These are phyloP conservation scores for Geotrichum ghanense DNA, from an alignment of 805 yeast species.

Conservation along the genomic window DNA sequence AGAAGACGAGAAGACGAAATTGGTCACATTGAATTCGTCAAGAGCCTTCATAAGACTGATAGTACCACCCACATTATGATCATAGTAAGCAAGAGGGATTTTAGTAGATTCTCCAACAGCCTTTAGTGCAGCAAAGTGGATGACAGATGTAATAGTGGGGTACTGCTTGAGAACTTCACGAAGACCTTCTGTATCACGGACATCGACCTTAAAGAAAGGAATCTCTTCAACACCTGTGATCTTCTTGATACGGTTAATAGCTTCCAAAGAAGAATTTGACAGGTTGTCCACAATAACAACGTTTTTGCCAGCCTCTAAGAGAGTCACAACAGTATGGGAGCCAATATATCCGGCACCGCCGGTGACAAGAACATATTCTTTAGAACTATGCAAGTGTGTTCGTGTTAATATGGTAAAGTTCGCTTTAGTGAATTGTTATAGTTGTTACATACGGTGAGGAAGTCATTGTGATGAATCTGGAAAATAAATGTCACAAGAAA, in stretches of 20 bases:
- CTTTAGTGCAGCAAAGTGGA: constrained; percentile 75
- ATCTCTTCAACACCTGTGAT: constrained; percentile 33
- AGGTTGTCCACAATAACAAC: constrained; percentile 68
- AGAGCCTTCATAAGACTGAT: constrained; percentile 44
- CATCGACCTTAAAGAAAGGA: constrained; percentile 48
- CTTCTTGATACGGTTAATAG: constrained; percentile 50
- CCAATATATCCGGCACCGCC: constrained; percentile 89
- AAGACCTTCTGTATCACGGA: constrained; percentile 40
- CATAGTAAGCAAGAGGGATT: constrained; percentile 57
- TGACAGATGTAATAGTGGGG: constrained; percentile 42
- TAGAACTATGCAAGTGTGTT: too few relatives aligned
- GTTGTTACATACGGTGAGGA: too few relatives aligned
- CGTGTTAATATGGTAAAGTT: too few relatives aligned
- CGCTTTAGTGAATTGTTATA: too few relatives aligned
- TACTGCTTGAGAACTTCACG: constrained; percentile 36
- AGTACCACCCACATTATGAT: constrained; percentile 58
- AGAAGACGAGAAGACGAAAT: constrained; percentile 62
- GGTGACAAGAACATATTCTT: constrained; percentile 48
- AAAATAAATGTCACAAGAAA: too few relatives aligned
- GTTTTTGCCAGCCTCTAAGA: constrained; percentile 48
- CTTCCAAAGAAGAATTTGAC: constrained; percentile 53
- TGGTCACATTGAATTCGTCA: constrained; percentile 34
- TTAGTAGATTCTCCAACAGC: constrained; percentile 71
- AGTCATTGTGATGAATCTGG: too few relatives aligned
- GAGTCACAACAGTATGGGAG: constrained; percentile 62